A percentile compares a stretch with the other conserved stretches of the same genome.
Evolutionary conservation across 345 rosid genomes (phyloP).

Genomic region (Boechera retrofracta): DNA sequence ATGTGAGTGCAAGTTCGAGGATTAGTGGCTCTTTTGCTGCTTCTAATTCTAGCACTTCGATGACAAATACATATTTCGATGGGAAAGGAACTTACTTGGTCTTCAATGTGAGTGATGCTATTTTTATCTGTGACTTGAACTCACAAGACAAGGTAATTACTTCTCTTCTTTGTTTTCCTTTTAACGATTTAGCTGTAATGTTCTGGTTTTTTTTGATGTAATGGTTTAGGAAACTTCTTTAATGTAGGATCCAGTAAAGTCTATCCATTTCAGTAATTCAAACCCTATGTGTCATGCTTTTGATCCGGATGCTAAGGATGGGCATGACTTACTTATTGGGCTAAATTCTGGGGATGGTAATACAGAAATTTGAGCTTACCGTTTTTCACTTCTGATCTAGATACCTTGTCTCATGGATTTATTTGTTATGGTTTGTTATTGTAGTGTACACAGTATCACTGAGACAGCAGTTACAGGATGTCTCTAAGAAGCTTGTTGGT

Average conservation of each 20-base stretch:
- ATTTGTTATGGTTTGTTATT: conserved; percentile 47
- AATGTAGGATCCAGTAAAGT: conserved; percentile 94
- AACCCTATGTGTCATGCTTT: conserved; percentile 96
- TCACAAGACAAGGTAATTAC: conserved; percentile 92
- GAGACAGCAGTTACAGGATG: conserved; percentile 97
- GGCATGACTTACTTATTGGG: conserved; percentile 96
- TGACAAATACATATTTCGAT: conserved; percentile 78
- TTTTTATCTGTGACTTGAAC: conserved; percentile 92
- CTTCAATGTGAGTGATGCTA: conserved; percentile 93
- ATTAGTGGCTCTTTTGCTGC: conserved; percentile 84
- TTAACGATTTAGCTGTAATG: conserved; percentile 1
- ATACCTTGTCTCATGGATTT: conserved; percentile 35
- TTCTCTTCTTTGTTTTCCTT: conserved; percentile 1
- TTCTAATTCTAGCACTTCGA: conserved; percentile 67
- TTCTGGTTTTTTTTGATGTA: conserved; percentile 11
- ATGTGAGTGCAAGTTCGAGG: conserved; percentile 68
- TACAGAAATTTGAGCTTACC: conserved; percentile 27
- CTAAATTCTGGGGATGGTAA: conserved; percentile 97
- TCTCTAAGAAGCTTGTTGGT: conserved; percentile 94
- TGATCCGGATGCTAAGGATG: conserved; percentile 95
- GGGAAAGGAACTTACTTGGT: conserved; percentile 97
- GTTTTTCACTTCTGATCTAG: conserved; percentile 6
- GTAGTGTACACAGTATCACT: conserved; percentile 96
- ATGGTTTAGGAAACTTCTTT: conserved; percentile 37
- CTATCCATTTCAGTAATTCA: conserved; percentile 92